Evolutionary conservation across 805 yeast species (phyloP), one percentile per base, ranked within the genome.

Genomic region (Kazachstania viticola): DNA sequence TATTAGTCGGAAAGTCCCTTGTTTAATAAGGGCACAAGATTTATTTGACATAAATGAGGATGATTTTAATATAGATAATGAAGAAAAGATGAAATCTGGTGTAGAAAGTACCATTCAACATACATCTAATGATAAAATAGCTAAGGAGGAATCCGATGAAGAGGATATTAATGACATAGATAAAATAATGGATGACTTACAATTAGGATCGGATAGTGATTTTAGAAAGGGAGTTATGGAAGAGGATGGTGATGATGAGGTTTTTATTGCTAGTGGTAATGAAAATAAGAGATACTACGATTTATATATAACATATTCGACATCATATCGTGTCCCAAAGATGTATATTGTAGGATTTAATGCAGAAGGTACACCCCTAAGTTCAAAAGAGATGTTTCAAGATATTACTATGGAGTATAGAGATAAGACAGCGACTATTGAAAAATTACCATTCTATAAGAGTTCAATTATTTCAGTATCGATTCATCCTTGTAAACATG

Each of bases 361-460:
- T 48, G 65, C 75, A 9, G 73, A 79, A 38, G 97, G 98, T 0
- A 67, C 75, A 12, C 98, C 97, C 2, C 61, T 91, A 25, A 64
- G 80, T 21, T 95, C 97, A 2, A 67, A 74, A 21, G 78, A 80
- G 47, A 91, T 91, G 97, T 85, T 87, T 59, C 93, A 88, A 51
- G 98, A 91, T 56, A 84, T 91, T 28, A 72, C 87, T 2, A 71
- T 79, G 24, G 98, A 91, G 52, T 91, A 91, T 57, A 74, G 88
- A 49, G 84, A 88, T 47, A 91, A 91, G 58, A 91, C 98, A 1
- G 98, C 88, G 14, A 91, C 98, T 0, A 88, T 91, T 37, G 98
- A 91, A 56, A 74, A 73, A 40, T 77, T 94, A 5, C 97, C 98
- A 9, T 85, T 85, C 45, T 67, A 76, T 32, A 73, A 70, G 29